Conservation (phyloP, 108 stramenopile genomes). For the Nannochloropsis gaditana region DNA sequence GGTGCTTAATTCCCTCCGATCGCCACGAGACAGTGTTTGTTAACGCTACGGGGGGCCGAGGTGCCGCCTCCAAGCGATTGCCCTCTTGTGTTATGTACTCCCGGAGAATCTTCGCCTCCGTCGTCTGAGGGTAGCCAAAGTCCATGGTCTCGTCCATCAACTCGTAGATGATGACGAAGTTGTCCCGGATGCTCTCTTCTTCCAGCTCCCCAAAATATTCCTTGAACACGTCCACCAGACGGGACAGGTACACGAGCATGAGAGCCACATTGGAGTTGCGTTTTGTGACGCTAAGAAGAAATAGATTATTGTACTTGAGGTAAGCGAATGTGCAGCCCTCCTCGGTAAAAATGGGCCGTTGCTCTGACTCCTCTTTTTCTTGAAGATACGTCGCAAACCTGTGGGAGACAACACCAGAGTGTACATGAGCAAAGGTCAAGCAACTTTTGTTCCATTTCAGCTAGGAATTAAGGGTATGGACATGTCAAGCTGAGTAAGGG, state of each 20-base stretch:
- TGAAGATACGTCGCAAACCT: slow-evolving; percentile 51
- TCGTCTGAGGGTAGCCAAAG: slow-evolving; percentile 89
- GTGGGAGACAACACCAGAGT: not conserved
- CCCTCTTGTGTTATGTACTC: slow-evolving; percentile 89
- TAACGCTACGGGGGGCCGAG: slow-evolving; percentile 85
- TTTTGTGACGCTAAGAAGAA: slow-evolving; percentile 88
- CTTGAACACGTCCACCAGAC: slow-evolving; percentile 76
- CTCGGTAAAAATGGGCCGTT: slow-evolving; percentile 60
- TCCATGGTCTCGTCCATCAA: slow-evolving; percentile 99
- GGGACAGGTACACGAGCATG: slow-evolving; percentile 82
- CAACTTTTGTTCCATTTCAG: not conserved
- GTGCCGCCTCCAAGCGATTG: slow-evolving; percentile 75
- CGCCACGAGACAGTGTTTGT: slow-evolving; percentile 98
- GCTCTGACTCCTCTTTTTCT: slow-evolving; percentile 59
- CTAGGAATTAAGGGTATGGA: too few species aligned
- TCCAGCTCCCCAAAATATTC: slow-evolving; percentile 96
- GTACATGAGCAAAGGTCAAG: not conserved
- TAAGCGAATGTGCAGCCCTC: slow-evolving; percentile 58
- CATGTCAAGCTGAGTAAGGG: not conserved
- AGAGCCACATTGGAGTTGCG: slow-evolving; percentile 93
- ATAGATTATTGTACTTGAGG: slow-evolving; percentile 71
- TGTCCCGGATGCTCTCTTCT: slow-evolving; percentile 97
- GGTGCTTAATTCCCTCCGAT: slow-evolving; percentile 96
- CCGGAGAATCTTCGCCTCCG: slow-evolving; percentile 67
- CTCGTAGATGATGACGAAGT: slow-evolving; percentile 98